A percentile compares a stretch with the other conserved stretches of the same genome.
phyloP scores from a whole-genome alignment of 2,329 filamentous ascomycete species.

The Colletotrichum siamense region DNA sequence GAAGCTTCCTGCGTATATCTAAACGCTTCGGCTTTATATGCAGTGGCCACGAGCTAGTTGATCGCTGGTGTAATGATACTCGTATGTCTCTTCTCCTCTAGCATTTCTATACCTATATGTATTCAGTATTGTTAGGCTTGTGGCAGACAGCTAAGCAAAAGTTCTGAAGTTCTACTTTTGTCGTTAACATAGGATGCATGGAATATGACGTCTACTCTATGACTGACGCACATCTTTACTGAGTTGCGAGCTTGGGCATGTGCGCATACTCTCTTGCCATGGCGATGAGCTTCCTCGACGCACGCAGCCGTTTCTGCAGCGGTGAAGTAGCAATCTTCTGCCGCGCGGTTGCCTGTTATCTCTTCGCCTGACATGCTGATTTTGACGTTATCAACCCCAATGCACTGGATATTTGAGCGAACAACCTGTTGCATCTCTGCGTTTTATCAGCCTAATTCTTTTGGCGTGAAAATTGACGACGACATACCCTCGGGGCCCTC shows the following conservation, averaged over 20 bases:
- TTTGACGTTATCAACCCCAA: neutral
- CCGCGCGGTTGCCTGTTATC: neutral
- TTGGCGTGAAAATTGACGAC: rapidly evolving
- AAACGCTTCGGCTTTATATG: neutral
- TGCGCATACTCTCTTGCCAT: neutral
- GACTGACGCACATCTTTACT: neutral
- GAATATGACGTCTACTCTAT: neutral
- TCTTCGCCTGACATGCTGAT: neutral
- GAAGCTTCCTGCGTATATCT: neutral
- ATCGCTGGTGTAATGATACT: neutral
- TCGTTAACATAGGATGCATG: neutral
- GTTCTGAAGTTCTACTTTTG: neutral
- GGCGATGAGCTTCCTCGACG: neutral
- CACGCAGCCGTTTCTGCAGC: neutral
- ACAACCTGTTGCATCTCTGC: neutral
- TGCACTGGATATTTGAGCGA: neutral
- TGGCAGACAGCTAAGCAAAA: neutral
- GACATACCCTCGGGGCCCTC: neutral
- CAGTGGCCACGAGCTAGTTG: neutral
- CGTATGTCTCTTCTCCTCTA: rapidly evolving
- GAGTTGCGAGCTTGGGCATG: neutral
- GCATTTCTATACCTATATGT: neutral
- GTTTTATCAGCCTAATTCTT: neutral
- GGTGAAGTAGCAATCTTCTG: neutral
- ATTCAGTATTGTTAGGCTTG: rapidly evolving